phyloP scores from a whole-genome alignment of 345 rosid genomes.

The Psidium friedrichsthalianum region DNA sequence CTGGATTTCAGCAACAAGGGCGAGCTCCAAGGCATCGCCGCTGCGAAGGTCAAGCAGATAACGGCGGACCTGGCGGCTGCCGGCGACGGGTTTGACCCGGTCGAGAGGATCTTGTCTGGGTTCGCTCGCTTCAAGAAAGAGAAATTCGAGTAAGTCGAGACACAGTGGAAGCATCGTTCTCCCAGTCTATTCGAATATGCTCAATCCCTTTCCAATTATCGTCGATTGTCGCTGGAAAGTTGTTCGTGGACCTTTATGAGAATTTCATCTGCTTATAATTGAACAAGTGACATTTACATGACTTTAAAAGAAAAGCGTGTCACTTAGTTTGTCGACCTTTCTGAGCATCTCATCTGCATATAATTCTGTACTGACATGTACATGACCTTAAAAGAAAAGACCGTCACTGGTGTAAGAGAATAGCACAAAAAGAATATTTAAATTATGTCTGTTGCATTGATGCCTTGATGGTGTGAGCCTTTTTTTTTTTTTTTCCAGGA shows the following conservation, averaged over 20 bases:
- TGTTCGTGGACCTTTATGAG: background rate
- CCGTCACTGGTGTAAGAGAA: background rate
- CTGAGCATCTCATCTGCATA: background rate
- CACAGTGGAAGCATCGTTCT: background rate
- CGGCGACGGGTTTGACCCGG: constrained; percentile 35
- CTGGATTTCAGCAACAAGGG: constrained; percentile 39
- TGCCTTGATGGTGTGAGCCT: background rate
- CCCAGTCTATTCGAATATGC: background rate
- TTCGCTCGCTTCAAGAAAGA: constrained; percentile 63
- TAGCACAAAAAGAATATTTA: background rate
- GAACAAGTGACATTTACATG: background rate
- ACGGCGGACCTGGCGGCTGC: constrained; percentile 62
- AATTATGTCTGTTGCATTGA: background rate
- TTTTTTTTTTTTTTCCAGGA: constrained; percentile 30
- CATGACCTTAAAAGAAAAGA: background rate
- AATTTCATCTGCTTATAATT: background rate
- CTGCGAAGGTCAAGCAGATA: constrained; percentile 66
- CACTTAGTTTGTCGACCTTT: background rate
- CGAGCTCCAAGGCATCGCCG: constrained; percentile 63
- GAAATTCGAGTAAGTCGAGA: constrained; percentile 56
- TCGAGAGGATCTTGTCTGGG: constrained; percentile 52
- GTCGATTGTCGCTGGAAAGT: background rate
- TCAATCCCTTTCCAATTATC: background rate
- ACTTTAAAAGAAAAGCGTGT: background rate
- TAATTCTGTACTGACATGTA: background rate